Evolutionary conservation across 495 filamentous ascomycete species (phyloP).

Genomic region (Viridothelium virens): DNA sequence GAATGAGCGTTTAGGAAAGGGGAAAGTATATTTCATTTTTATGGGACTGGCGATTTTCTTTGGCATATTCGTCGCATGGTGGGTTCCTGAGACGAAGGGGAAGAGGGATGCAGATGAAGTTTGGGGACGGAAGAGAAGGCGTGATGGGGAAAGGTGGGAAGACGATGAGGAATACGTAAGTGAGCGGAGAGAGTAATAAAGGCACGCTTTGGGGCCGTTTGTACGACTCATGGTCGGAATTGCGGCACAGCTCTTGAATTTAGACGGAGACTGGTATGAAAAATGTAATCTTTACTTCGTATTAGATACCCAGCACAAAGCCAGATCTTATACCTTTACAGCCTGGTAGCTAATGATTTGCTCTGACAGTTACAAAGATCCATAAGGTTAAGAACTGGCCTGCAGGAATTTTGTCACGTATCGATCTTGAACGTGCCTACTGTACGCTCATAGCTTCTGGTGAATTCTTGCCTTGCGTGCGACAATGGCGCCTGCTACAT

Average conservation of each 20-base stretch:
- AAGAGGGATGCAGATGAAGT: conserved; percentile 77
- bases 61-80: conserved; percentile 56
- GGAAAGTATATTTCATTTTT: conserved; percentile 84
- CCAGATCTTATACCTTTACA: too few relatives aligned
- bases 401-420: too few relatives aligned
- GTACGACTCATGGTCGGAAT: too few relatives aligned
- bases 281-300: too few relatives aligned
- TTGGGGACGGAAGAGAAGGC: conserved; percentile 56
- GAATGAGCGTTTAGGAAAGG: conserved; percentile 64
- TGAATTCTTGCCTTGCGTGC: too few relatives aligned
- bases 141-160: conserved; percentile 31
- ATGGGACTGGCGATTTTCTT: conserved; percentile 60
- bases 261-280: not conserved
- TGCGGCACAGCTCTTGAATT: not conserved
- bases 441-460: too few relatives aligned
- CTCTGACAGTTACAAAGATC: too few relatives aligned
- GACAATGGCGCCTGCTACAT: not conserved
- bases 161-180: conserved; percentile 8
- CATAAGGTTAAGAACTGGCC: too few relatives aligned
- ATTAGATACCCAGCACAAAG: too few relatives aligned
- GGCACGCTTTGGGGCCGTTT: too few relatives aligned
- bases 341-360: too few relatives aligned
- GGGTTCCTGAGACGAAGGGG: conserved; percentile 77
- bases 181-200: not conserved
- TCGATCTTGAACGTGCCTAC: too few relatives aligned